Conservation (phyloP, 345 rosid genomes). For the Citrus sinensis region DVS_A1.0 CM039169.1:31600501-31601000, state of each 20-base stretch:
- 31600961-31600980: slow-evolving; percentile 98
- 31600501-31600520: too few relatives aligned
- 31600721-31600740: slow-evolving; percentile 97
- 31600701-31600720: slow-evolving; percentile 97
- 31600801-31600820: neutral
- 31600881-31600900: neutral
- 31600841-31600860: neutral
- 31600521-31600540: neutral
- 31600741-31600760: slow-evolving; percentile 99
- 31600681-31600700: slow-evolving; percentile 90
- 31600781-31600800: neutral
- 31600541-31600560: neutral
- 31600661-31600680: slow-evolving; percentile 69
- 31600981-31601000: slow-evolving; percentile 87
- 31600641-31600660: neutral
- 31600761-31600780: slow-evolving; percentile 88
- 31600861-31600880: neutral
- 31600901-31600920: too few relatives aligned
- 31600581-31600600: neutral
- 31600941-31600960: slow-evolving; percentile 64
- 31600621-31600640: neutral
- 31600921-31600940: too few relatives aligned
- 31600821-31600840: neutral
- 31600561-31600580: neutral
- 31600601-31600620: neutral